Conservation (phyloP, 169 alveolate genomes). For the Plasmodium reichenowi region DNA sequence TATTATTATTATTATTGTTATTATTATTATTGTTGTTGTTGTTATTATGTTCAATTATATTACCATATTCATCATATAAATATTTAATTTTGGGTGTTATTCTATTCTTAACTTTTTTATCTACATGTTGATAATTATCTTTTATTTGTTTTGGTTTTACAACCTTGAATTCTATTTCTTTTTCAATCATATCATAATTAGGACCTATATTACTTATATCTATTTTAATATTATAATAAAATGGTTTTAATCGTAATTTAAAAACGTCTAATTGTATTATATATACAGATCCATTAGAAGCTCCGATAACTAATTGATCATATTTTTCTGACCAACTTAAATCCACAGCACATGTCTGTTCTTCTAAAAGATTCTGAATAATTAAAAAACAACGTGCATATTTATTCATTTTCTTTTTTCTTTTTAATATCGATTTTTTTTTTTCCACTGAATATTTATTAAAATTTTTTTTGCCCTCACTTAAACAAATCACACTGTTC, state of each 20-base stretch:
- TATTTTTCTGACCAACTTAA: constrained; percentile 46
- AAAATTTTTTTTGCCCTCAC: neutral
- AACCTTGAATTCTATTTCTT: neutral
- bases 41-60: constrained; percentile 27
- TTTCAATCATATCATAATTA: neutral
- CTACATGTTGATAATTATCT: constrained; percentile 13
- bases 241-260: constrained; percentile 30
- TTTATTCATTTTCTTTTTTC: constrained; percentile 40
- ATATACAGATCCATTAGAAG: constrained; percentile 70
- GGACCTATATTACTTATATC: constrained; percentile 21
- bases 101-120: constrained; percentile 52
- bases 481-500: neutral
- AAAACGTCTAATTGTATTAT: constrained; percentile 27
- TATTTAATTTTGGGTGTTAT: constrained; percentile 63
- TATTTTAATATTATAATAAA: constrained; percentile 21
- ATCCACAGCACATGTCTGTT: constrained; percentile 72
- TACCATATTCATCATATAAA: constrained; percentile 63
- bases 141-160: constrained; percentile 6
- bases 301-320: constrained; percentile 66
- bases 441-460: neutral
- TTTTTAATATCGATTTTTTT: constrained; percentile 3
- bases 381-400: constrained; percentile 72
- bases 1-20: too few species aligned
- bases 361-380: constrained; percentile 55
- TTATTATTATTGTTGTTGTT: too few species aligned